These are phyloP conservation scores for Persicaria tinctoria DNA, from an alignment of 148 eudicot genomes.

Conservation along the genomic window DNA sequence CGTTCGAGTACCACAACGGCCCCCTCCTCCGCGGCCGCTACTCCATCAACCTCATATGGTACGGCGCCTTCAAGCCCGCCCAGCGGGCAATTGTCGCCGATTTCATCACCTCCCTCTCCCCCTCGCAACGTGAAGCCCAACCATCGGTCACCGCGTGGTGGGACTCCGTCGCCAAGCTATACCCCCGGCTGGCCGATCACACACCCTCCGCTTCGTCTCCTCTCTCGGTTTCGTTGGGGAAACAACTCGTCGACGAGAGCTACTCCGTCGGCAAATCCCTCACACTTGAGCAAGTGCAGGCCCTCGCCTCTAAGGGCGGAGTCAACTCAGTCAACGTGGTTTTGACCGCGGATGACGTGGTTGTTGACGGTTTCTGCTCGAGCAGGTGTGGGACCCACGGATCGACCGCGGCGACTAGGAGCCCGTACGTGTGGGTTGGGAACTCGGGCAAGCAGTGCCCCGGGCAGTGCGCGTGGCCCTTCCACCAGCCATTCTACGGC, in stretches of 20 bases:
- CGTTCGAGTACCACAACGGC: not conserved
- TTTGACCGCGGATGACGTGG: no score
- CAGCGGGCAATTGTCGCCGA: conserved; percentile 1
- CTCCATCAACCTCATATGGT: conserved; percentile 10
- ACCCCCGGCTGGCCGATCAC: not conserved
- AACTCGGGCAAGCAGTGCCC: not conserved
- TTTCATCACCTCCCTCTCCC: not conserved
- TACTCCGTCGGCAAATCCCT: not conserved
- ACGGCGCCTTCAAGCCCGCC: conserved; percentile 2
- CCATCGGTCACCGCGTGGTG: not conserved
- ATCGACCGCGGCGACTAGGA: not conserved
- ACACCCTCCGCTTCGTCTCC: not conserved
- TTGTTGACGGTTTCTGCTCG: not conserved
- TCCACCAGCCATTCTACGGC: no score
- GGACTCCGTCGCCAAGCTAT: not conserved
- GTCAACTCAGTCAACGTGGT: no score
- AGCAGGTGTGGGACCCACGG: conserved; percentile 3
- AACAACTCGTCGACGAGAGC: not conserved
- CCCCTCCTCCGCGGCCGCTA: not conserved
- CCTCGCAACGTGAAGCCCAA: not conserved
- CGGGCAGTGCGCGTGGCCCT: no score
- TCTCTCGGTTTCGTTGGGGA: not conserved
- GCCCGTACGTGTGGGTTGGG: not conserved
- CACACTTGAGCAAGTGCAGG: not conserved
- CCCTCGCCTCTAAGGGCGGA: no score